A percentile compares a stretch with the other conserved stretches of the same genome.
Conservation (phyloP, 768 basidiomycete species). For the Boletus insuetus region DNA sequence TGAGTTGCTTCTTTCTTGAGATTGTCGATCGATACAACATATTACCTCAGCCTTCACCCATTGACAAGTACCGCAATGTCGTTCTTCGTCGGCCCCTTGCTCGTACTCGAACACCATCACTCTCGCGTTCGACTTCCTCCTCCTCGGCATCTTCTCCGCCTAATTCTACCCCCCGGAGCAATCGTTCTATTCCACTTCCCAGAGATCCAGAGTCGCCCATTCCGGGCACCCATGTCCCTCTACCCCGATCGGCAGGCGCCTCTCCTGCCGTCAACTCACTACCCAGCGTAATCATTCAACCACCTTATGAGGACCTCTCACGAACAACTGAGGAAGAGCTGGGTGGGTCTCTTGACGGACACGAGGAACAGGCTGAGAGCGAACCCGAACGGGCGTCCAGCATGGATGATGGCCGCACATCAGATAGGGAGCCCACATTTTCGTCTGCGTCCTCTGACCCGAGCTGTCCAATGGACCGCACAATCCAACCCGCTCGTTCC, state of each 20-base stretch:
- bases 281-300: slow-evolving; percentile 22
- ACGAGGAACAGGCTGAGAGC: slow-evolving; percentile 18
- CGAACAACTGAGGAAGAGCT: slow-evolving; percentile 14
- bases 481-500: slow-evolving; percentile 30
- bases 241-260: slow-evolving; percentile 49
- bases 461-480: slow-evolving; percentile 30
- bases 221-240: slow-evolving; percentile 45
- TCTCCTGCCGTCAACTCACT: slow-evolving; percentile 44
- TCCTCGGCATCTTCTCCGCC: slow-evolving; percentile 52
- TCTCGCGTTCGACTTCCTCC: slow-evolving; percentile 59
- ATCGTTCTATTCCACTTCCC: slow-evolving; percentile 41
- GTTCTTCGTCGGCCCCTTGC: slow-evolving; percentile 50
- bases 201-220: slow-evolving; percentile 46
- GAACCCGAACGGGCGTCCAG: slow-evolving; percentile 21
- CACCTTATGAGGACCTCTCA: slow-evolving; percentile 18
- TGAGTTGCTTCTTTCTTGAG: slow-evolving; percentile 23
- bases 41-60: slow-evolving; percentile 54
- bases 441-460: slow-evolving; percentile 59
- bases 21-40: not conserved
- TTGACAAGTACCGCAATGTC: slow-evolving; percentile 63
- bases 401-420: slow-evolving; percentile 26
- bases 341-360: not conserved
- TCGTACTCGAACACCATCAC: slow-evolving; percentile 62
- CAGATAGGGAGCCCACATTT: slow-evolving; percentile 59
- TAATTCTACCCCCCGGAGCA: slow-evolving; percentile 64